Percentiles rank a stretch among this genome's conserved stretches.
Conservation (phyloP, 2,329 filamentous ascomycete genomes). For the Pestalotiopsis sp. region DNA sequence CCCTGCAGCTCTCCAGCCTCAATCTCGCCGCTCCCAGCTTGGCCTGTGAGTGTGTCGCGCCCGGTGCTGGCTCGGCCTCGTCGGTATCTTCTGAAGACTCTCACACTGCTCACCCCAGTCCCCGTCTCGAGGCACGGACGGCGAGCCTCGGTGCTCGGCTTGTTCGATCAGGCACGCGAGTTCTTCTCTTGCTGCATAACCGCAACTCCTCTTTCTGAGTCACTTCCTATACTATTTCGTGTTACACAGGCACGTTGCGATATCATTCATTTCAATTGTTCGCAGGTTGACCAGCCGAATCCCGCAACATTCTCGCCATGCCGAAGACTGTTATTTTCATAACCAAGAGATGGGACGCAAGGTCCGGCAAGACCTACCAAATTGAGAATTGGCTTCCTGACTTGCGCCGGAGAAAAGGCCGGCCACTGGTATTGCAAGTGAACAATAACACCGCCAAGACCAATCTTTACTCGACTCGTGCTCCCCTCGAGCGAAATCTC, state of each 20-base stretch:
- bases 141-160: neutral
- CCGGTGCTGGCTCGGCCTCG: constrained; percentile 5
- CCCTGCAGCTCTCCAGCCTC: constrained; percentile 4
- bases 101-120: neutral
- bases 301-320: neutral
- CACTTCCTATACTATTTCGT: neutral
- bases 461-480: neutral
- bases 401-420: neutral
- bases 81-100: constrained; percentile 1
- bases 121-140: neutral
- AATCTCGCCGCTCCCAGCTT: neutral
- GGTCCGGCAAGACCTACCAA: neutral
- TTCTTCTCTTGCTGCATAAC: neutral
- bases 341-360: neutral
- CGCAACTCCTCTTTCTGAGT: neutral
- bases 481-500: neutral
- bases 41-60: too few species aligned
- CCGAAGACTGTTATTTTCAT: neutral
- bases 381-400: neutral
- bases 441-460: neutral
- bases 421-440: neutral
- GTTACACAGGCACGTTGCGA: too few species aligned
- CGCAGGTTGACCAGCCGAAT: neutral
- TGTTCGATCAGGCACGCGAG: neutral
- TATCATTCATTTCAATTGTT: neutral